phyloP scores from a whole-genome alignment of 257 asterid genomes.

The Penstemon davidsonii region DNA sequence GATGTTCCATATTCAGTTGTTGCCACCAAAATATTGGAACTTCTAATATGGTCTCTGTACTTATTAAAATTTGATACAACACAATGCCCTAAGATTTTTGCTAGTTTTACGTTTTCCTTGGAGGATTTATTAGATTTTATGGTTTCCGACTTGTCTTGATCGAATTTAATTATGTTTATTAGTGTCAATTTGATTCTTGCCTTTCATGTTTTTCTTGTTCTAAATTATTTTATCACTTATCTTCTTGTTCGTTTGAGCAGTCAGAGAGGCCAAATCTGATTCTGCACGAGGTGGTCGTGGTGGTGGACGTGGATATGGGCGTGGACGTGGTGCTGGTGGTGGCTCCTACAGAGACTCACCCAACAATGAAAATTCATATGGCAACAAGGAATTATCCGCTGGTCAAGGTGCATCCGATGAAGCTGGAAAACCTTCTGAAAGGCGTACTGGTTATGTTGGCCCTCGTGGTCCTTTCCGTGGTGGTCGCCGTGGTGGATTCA shows the following conservation, averaged over 20 bases:
- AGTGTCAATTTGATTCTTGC: conserved; percentile 1
- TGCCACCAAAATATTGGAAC: neutral
- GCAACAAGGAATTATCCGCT: conserved; percentile 51
- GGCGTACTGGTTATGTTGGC: conserved; percentile 70
- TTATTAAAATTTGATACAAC: neutral
- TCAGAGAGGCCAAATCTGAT: conserved; percentile 65
- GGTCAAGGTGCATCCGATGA: conserved; percentile 51
- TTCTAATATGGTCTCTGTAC: too few relatives aligned
- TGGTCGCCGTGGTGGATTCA: conserved; percentile 65
- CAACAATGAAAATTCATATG: conserved; percentile 41
- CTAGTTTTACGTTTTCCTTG: neutral
- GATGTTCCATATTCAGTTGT: neutral
- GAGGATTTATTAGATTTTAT: neutral
- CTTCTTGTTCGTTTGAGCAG: conserved; percentile 39
- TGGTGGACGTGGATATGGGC: conserved; percentile 67
- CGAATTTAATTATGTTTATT: neutral
- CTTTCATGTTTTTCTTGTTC: neutral
- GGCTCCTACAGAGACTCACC: conserved; percentile 59
- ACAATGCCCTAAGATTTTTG: neutral
- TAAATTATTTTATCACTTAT: neutral
- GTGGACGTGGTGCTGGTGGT: conserved; percentile 63
- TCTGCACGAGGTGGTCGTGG: conserved; percentile 57
- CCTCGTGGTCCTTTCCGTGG: conserved; percentile 66
- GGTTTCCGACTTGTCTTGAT: neutral
- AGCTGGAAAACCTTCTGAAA: conserved; percentile 51